Base-by-base conservation (phyloP, 2,329 filamentous ascomycete genomes). In the Diatrype stigma region DNA sequence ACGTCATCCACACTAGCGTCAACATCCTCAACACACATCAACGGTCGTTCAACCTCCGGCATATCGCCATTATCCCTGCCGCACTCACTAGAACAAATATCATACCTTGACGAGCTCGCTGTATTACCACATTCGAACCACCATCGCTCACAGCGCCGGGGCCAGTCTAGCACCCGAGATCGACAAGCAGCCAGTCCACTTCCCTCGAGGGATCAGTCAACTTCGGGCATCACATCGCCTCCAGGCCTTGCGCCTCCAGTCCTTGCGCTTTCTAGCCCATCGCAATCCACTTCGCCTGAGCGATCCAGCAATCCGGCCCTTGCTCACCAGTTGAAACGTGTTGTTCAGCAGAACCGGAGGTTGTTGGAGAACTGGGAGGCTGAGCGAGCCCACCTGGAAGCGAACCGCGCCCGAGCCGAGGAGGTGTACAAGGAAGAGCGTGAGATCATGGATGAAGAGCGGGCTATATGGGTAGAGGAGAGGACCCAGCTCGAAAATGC, bases 401-500 rank as follows among this genome's bases (percentile, higher is more conserved):
- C 76, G 6, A 79, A 76, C 54, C 74, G 78, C 11, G 72, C 73
- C 44, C 73, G 77, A 14, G 78, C 75, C 3, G 79, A 81, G 56
- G 75, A 79, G 60, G 73, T 81, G n/a, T 80, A 80, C 58, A 73
- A 73, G 54, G 76, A 80, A 56, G 78, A 81, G 59, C 74, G 77
- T 7, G 68, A 67, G 46, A 70, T 80, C 50, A 80, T 81, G 73
- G 76, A 80, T 47, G 74, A 77, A 37, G 74, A 79, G 53, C 70
- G 74, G 17, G 61, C 70, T 16, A 62, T 69, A 12, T 80, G 77
- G 77, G 64, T 73, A 21, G 63, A 64, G 14, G 76, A 80, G 56
- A 77, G 72, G 60, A 60, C 60, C 3, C 59, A 55, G 40, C 61
- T 79, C 58, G 53, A 74, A 32, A 64, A 63, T 35, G 71, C 78